Percentiles rank a stretch among this genome's conserved stretches.
These are phyloP conservation scores for Hymenoscyphus infarciens DNA, from an alignment of 2,329 filamentous ascomycete species.

Conservation along the genomic window DNA sequence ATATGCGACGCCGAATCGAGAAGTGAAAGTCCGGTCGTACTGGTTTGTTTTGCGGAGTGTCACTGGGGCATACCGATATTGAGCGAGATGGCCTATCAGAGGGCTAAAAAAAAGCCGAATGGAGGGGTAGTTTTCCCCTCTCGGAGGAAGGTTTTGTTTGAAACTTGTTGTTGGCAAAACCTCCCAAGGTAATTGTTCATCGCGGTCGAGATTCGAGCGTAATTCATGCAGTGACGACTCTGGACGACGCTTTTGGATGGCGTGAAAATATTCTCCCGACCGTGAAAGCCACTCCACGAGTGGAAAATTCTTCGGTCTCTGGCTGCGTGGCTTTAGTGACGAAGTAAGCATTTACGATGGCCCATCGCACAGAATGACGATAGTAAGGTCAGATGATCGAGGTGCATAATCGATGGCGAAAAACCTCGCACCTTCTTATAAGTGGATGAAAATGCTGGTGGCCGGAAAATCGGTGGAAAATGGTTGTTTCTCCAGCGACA, in stretches of 20 bases:
- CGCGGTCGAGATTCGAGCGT: too few relatives aligned
- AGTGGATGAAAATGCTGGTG: too few relatives aligned
- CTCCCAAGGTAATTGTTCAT: too few relatives aligned
- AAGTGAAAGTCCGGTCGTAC: background rate
- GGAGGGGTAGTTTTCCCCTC: background rate
- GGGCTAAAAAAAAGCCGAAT: background rate
- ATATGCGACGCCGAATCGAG: conserved; percentile 1
- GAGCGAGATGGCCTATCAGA: background rate
- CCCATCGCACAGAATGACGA: background rate
- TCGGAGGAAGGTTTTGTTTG: too few relatives aligned
- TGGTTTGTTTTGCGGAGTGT: background rate
- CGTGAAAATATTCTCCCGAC: too few relatives aligned
- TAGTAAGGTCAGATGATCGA: background rate
- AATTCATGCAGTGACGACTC: too few relatives aligned
- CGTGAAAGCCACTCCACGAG: too few relatives aligned
- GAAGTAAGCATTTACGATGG: background rate
- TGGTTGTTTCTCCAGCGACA: too few relatives aligned
- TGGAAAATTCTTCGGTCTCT: too few relatives aligned
- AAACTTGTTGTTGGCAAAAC: too few relatives aligned
- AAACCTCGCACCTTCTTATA: background rate
- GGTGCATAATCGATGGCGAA: background rate
- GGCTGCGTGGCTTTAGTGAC: background rate
- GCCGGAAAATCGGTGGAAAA: too few relatives aligned
- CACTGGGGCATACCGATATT: background rate
- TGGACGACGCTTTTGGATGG: too few relatives aligned